These are phyloP conservation scores for Themeda triandra DNA, from an alignment of 176 grass and related monocot species.

Conservation along the genomic window DNA sequence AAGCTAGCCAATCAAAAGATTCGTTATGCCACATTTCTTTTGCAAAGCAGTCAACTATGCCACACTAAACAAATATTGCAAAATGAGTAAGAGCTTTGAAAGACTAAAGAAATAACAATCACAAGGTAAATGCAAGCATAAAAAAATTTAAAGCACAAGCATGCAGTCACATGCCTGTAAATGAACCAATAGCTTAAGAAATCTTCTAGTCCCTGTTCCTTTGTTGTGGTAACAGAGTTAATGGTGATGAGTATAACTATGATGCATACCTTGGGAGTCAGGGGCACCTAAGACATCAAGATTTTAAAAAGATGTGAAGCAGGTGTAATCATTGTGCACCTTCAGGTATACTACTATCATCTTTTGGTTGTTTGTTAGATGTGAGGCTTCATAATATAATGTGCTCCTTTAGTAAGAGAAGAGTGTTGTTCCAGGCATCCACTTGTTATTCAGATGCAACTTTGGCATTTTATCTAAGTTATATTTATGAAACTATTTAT, in stretches of 20 bases:
- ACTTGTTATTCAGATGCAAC: background rate
- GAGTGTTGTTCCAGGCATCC: background rate
- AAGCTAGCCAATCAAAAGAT: background rate
- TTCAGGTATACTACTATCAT: background rate
- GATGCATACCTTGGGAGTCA: background rate
- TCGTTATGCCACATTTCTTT: background rate
- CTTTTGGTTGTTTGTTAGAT: background rate
- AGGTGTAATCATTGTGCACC: background rate
- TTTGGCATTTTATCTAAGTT: background rate
- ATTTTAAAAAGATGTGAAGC: background rate
- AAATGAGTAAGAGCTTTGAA: background rate
- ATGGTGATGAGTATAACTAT: background rate
- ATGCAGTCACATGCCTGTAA: background rate
- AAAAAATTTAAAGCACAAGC: background rate
- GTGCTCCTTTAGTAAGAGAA: background rate
- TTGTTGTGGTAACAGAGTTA: background rate
- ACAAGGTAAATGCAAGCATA: background rate
- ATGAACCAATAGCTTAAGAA: background rate
- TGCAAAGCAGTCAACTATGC: background rate
- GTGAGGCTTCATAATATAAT: background rate
- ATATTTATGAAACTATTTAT: background rate
- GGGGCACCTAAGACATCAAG: background rate
- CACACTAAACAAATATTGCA: background rate
- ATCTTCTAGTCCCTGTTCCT: background rate
- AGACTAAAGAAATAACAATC: background rate